Evolutionary conservation across 2,329 filamentous ascomycete genomes (phyloP), one percentile per base, ranked within the genome.

Genomic region (Phaeosphaeria sp.): DNA sequence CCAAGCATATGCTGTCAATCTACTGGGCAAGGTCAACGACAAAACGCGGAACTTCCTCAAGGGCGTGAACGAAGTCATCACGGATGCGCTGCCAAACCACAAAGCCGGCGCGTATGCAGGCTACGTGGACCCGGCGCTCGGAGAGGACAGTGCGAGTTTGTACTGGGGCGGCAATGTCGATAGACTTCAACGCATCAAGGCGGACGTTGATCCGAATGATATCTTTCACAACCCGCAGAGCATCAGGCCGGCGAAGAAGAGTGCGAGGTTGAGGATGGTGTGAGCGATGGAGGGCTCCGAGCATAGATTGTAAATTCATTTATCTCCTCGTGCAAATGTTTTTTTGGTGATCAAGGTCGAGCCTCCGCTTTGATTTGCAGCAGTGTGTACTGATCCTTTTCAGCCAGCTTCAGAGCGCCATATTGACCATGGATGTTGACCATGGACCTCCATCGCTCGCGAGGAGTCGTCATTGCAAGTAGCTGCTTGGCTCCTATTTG

Each of bases 61-160:
- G 6, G 75, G 76, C 42, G 74, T 81, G 62, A 78, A 80, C 53
- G 71, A 78, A 6, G 63, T 73, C n/a, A 63, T 80, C 13, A 69
- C 63, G 18, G 63, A 72, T 49, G 59, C 65, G 9, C 56, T 77
- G 55, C 63, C 69, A 18, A 66, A 69, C 15, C 68, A 68, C 11
- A 64, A 77, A 8, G 76, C 78, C 64, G 81, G 81, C 3, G 80
- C 79, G 51, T 86, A 85, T 64, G 78, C 80, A 47, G 84, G 84
- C 60, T 86, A 85, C 53, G 80, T 82, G 2, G 83, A 86, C 68
- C 78, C 81, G 0, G 77, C 74, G 33, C 69, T 85, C 54, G 77
- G 78, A 27, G 71, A 74, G 7, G 71, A 78, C 3, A 77, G 75
- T n/a, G 78, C 80, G 60, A 64, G 77, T 51, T 71, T 79, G 57